Evolutionary conservation across 495 filamentous ascomycete species (phyloP), one percentile per base, ranked within the genome.

Genomic region (Penicillium egyptiacum): DNA sequence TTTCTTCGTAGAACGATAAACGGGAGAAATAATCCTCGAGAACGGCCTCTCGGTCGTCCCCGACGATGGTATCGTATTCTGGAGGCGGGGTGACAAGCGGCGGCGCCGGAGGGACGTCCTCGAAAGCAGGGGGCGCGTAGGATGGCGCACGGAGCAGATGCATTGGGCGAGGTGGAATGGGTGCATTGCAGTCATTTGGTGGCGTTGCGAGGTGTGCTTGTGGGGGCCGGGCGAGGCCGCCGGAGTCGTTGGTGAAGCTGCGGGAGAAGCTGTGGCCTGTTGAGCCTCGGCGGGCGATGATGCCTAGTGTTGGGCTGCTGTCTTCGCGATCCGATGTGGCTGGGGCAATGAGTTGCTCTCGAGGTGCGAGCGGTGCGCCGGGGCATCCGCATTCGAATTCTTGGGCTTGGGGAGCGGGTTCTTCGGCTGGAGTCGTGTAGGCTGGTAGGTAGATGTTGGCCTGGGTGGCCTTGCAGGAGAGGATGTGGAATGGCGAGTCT

Each of bases 401-500:
- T 61, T 73, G 74, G 49, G 74, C 76, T 44, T 73, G 73, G 1
- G 75, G 62, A 0, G 65, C 66, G 1, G 77, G 70, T 1, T 79
- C 75, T 4, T 78, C 75, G 25, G 86, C 78, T 8, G 84, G 81
- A 17, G 82, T 81, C 23, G 83, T 85, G 64, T 98, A 98, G 19
- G 89, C 88, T 1, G 94, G 94, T 14, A 98, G 83, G 26, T 86
- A 83, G 19, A 89, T 94, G 71, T 98, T 97, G 22, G 90, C 90
- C 67, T 92, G 88, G 1, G 92, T 94, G 9, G 95, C 94, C 47
- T 86, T 91, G 74, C 94, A 98, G 58, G 91, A 93, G 22, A 98
- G 88, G 37, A 97, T 88, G 59, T 96, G 92, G 68, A 98, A 95
- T 9, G 94, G 94, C 14, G 91, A 96, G 74, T 98, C 94, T 61